phyloP scores from a whole-genome alignment of 306 rosid genomes.

The Quercus berberidifolia region DNA sequence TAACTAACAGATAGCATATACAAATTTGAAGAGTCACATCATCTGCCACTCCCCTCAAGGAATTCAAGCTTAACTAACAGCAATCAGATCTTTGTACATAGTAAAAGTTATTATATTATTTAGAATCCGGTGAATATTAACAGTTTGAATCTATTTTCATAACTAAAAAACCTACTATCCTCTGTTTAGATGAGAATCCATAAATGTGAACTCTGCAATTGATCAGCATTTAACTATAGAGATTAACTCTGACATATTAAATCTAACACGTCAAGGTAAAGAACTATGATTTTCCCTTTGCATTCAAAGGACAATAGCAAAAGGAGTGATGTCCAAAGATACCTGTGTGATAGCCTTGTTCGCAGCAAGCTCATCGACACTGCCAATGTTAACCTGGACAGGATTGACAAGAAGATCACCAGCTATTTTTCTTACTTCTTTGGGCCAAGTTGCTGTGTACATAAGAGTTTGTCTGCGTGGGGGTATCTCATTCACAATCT shows the following conservation, averaged over 20 bases:
- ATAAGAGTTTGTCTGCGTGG: conserved; percentile 94
- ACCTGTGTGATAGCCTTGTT: conserved; percentile 99
- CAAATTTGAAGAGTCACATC: too few relatives aligned
- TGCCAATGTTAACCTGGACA: conserved; percentile 98
- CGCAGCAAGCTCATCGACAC: conserved; percentile 91
- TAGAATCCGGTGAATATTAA: background rate
- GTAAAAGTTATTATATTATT: too few relatives aligned
- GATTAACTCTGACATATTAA: background rate
- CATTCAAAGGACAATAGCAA: background rate
- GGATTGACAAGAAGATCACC: conserved; percentile 91
- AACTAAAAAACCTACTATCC: too few relatives aligned
- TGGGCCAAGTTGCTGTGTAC: conserved; percentile 99
- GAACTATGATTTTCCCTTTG: background rate
- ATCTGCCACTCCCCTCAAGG: too few relatives aligned
- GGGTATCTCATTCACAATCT: conserved; percentile 95
- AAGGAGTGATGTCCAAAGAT: background rate
- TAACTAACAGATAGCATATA: too few relatives aligned
- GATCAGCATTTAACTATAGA: background rate
- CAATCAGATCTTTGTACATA: too few relatives aligned
- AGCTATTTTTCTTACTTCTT: conserved; percentile 98
- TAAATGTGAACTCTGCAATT: background rate
- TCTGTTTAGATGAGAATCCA: background rate
- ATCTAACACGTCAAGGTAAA: background rate
- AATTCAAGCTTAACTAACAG: too few relatives aligned
- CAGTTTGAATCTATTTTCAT: background rate